Percentiles rank a stretch among this genome's conserved stretches.
Evolutionary conservation across 2,329 filamentous ascomycete genomes (phyloP).

Genomic region (Zymoseptoria pseudotritici): DNA sequence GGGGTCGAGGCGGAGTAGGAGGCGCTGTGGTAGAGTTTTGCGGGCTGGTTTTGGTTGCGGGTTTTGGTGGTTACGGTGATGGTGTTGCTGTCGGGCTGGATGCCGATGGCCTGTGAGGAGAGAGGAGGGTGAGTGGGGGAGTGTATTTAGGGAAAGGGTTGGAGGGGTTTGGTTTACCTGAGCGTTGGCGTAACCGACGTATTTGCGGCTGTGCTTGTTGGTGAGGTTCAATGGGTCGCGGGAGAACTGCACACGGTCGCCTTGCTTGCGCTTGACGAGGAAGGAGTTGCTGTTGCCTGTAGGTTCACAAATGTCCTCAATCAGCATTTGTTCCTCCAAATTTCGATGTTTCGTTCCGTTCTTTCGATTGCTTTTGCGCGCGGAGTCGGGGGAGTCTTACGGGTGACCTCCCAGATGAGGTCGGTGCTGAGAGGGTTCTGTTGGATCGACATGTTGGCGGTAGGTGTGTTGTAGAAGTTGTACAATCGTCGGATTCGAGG

Average conservation of each 20-base stretch:
- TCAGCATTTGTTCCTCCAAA: conserved; percentile 5
- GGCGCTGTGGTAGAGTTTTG: conserved; percentile 55
- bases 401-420: conserved; percentile 89
- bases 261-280: conserved; percentile 80
- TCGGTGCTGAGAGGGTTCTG: conserved; percentile 70
- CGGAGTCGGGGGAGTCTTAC: conserved; percentile 52
- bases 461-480: conserved; percentile 22
- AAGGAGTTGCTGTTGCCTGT: conserved; percentile 80
- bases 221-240: conserved; percentile 87
- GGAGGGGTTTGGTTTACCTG: conserved; percentile 47
- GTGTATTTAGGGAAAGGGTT: too few relatives aligned
- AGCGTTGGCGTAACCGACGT: conserved; percentile 87
- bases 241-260: conserved; percentile 81
- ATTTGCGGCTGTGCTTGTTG: conserved; percentile 89
- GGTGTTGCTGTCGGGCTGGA: conserved; percentile 71
- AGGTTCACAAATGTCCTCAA: not conserved
- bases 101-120: conserved; percentile 67
- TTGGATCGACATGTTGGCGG: conserved; percentile 50
- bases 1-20: conserved; percentile 66
- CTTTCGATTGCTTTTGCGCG: not conserved
- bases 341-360: not conserved
- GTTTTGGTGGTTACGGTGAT: conserved; percentile 83
- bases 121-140: not conserved
- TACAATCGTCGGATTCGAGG: not conserved
- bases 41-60: conserved; percentile 66